A percentile compares a stretch with the other conserved stretches of the same genome.
Evolutionary conservation across 2,329 filamentous ascomycete genomes (phyloP).

Genomic region (Colletotrichum abscissum): DNA sequence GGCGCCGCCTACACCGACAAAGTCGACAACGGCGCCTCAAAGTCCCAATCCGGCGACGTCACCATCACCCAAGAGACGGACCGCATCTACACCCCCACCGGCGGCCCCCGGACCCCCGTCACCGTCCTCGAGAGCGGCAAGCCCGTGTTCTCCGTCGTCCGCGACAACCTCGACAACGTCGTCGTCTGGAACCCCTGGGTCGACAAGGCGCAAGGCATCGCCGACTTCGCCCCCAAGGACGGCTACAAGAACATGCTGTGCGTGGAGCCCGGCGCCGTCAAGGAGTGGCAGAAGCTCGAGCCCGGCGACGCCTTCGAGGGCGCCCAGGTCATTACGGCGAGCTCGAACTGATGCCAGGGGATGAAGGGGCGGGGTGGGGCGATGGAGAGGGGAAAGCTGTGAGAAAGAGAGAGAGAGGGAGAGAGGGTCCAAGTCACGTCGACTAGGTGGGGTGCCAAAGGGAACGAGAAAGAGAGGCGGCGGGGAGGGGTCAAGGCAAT

Average conservation of each 20-base stretch:
- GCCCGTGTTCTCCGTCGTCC: slow-evolving; percentile 77
- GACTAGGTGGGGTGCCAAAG: too few species aligned
- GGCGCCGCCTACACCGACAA: slow-evolving; percentile 87
- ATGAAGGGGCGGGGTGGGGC: too few species aligned
- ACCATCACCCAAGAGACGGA: slow-evolving; percentile 84
- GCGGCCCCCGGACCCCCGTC: slow-evolving; percentile 68
- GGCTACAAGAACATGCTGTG: slow-evolving; percentile 96
- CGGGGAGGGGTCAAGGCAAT: neutral
- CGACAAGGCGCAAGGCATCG: slow-evolving; percentile 84
- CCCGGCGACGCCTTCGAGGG: slow-evolving; percentile 77
- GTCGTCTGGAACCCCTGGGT: slow-evolving; percentile 98
- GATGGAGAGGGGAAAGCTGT: neutral
- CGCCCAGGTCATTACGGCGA: slow-evolving; percentile 62
- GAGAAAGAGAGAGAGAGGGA: neutral
- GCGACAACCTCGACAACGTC: slow-evolving; percentile 87
- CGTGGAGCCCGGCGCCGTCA: slow-evolving; percentile 88
- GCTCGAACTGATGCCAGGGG: slow-evolving; percentile 7
- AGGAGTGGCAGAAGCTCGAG: slow-evolving; percentile 86
- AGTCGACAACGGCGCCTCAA: slow-evolving; percentile 72
- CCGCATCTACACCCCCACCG: slow-evolving; percentile 82
- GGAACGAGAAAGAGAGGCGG: neutral
- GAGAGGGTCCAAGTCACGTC: neutral
- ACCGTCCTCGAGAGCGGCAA: slow-evolving; percentile 72
- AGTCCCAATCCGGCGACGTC: slow-evolving; percentile 73
- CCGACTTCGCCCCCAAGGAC: slow-evolving; percentile 88